phyloP scores from a whole-genome alignment of 352 stramenopile species.

The Phytophthora ramorum region DNA sequence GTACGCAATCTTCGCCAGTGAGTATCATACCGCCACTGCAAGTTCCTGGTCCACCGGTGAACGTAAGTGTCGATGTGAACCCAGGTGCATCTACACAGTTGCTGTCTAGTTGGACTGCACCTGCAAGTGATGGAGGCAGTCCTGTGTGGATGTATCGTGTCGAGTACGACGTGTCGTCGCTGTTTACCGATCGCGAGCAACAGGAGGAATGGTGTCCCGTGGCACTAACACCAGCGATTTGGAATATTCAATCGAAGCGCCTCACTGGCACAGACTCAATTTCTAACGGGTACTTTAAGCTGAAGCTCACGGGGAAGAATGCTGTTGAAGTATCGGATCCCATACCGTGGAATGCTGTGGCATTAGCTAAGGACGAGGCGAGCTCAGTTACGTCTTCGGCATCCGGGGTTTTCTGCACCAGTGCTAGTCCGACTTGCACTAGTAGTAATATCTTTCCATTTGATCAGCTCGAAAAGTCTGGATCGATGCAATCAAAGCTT shows the following conservation, averaged over 20 bases:
- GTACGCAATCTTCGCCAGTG: slow-evolving; percentile 45
- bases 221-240: slow-evolving; percentile 61
- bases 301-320: slow-evolving; percentile 62
- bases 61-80: slow-evolving; percentile 79
- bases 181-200: slow-evolving; percentile 69
- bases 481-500: slow-evolving; percentile 81
- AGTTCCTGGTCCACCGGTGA: slow-evolving; percentile 69
- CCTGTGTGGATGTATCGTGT: slow-evolving; percentile 79
- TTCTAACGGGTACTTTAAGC: slow-evolving; percentile 58
- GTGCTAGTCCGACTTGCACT: slow-evolving; percentile 34
- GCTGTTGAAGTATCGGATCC: slow-evolving; percentile 61
- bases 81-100: slow-evolving; percentile 81
- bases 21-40: slow-evolving; percentile 76
- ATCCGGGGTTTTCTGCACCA: slow-evolving; percentile 73
- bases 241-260: slow-evolving; percentile 52
- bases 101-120: slow-evolving; percentile 52
- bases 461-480: slow-evolving; percentile 52
- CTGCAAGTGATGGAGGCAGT: slow-evolving; percentile 63
- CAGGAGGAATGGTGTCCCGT: slow-evolving; percentile 75
- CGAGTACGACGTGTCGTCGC: slow-evolving; percentile 74
- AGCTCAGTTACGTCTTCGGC: slow-evolving; percentile 43
- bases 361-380: slow-evolving; percentile 81
- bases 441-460: slow-evolving; percentile 40
- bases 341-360: slow-evolving; percentile 94
- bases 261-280: slow-evolving; percentile 43